Evolutionary conservation across 2,329 filamentous ascomycete genomes (phyloP).

Genomic region (Apiospora sp.): DNA sequence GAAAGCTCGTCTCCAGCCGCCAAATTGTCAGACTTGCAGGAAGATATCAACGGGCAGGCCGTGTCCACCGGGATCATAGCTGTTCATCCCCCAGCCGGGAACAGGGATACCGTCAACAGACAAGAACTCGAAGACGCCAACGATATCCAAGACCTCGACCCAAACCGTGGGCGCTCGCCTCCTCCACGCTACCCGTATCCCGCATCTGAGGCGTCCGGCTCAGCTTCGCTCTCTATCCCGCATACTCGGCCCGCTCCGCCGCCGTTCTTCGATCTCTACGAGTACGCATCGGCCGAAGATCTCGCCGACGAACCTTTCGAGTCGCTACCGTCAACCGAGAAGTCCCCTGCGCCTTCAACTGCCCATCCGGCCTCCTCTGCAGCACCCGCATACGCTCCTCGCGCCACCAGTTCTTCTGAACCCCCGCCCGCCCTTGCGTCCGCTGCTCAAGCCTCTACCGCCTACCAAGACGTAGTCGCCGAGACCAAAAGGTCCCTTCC

Average conservation of each 20-base stretch:
- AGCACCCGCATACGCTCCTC: constrained; percentile 64
- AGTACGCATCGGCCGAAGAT: constrained; percentile 41
- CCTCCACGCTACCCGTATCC: constrained; percentile 71
- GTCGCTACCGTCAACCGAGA: not conserved
- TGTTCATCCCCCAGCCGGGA: constrained; percentile 35
- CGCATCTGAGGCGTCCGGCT: constrained; percentile 60
- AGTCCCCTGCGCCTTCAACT: constrained; percentile 32
- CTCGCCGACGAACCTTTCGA: constrained; percentile 31
- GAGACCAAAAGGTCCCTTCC: constrained; percentile 88
- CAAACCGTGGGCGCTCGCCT: constrained; percentile 55
- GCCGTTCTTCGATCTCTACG: constrained; percentile 68
- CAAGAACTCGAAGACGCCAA: constrained; percentile 36
- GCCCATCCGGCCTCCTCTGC: constrained; percentile 43
- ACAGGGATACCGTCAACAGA: constrained; percentile 24
- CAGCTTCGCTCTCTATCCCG: constrained; percentile 45
- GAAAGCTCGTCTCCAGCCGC: constrained; percentile 39
- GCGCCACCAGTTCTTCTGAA: constrained; percentile 49
- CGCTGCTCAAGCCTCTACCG: constrained; percentile 45
- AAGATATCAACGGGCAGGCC: constrained; percentile 53
- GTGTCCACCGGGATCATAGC: constrained; percentile 49
- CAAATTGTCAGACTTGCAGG: constrained; percentile 59
- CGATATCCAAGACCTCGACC: constrained; percentile 43
- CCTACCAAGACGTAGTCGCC: constrained; percentile 61
- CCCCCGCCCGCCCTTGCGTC: constrained; percentile 28
- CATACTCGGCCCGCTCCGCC: constrained; percentile 56